A percentile compares a stretch with the other conserved stretches of the same genome.
Conservation (phyloP, 2,329 filamentous ascomycete genomes). For the Arthroderma sp. region DNA sequence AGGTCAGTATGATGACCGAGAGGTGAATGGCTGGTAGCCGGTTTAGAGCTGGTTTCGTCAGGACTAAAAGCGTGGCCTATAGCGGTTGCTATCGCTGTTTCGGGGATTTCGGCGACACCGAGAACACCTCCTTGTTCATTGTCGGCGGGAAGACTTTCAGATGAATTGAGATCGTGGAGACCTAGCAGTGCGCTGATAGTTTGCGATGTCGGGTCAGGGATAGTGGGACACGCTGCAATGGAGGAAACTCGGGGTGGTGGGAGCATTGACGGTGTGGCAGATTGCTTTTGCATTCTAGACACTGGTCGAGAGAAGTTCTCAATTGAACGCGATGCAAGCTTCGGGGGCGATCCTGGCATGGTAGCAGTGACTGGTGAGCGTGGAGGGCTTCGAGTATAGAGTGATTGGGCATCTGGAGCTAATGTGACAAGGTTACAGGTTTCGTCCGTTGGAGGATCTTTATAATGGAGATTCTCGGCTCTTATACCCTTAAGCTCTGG, state of each 20-base stretch:
- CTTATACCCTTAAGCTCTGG: slow-evolving; percentile 40
- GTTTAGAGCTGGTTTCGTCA: slow-evolving; percentile 26
- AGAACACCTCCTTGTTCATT: background rate
- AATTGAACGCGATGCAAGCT: slow-evolving; percentile 25
- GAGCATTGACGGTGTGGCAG: slow-evolving; percentile 25
- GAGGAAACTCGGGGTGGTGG: slow-evolving; percentile 30
- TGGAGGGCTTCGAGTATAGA: slow-evolving; percentile 11
- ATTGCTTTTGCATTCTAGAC: slow-evolving; percentile 27
- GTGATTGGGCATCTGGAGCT: slow-evolving; percentile 9
- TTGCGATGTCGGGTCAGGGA: slow-evolving; percentile 23
- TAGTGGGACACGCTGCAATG: slow-evolving; percentile 17
- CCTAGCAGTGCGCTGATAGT: slow-evolving; percentile 31
- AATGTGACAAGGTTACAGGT: slow-evolving; percentile 4
- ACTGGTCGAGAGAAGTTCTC: slow-evolving; percentile 46
- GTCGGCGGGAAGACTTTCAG: slow-evolving; percentile 18
- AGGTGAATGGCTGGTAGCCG: slow-evolving; percentile 17
- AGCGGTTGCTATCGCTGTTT: too few species aligned
- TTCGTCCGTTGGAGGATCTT: slow-evolving; percentile 22
- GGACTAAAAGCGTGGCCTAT: slow-evolving; percentile 30
- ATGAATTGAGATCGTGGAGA: slow-evolving; percentile 18
- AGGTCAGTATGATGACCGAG: slow-evolving; percentile 29
- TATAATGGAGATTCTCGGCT: slow-evolving; percentile 34
- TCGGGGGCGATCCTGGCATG: slow-evolving; percentile 16
- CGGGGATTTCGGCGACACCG: too few species aligned
- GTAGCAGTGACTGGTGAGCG: slow-evolving; percentile 22